Conservation (phyloP, 805 yeast genomes). For the Ogataea wickerhamii region DNA sequence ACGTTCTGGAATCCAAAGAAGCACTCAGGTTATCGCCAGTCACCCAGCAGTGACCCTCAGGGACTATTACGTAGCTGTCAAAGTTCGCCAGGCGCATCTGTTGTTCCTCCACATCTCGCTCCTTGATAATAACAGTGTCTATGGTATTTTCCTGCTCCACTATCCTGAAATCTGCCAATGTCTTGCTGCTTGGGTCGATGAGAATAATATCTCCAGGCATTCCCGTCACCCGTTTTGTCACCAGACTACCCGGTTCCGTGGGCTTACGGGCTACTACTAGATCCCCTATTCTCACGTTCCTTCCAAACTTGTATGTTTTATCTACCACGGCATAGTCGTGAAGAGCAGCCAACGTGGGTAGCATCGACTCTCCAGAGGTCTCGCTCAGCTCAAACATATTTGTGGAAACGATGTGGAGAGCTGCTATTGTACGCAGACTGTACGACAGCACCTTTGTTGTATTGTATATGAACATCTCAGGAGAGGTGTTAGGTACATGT, state of each 20-base stretch:
- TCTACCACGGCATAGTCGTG: slow-evolving; percentile 79
- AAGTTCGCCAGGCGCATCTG: slow-evolving; percentile 16
- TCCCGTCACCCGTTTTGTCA: slow-evolving; percentile 91
- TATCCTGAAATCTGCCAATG: slow-evolving; percentile 34
- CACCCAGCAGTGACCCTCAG: slow-evolving; percentile 95
- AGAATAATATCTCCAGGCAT: slow-evolving; percentile 90
- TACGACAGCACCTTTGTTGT: slow-evolving; percentile 27
- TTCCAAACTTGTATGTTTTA: slow-evolving; percentile 61
- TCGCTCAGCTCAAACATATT: slow-evolving; percentile 36
- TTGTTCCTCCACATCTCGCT: slow-evolving; percentile 8
- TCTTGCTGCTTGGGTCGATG: slow-evolving; percentile 71
- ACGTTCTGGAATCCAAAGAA: slow-evolving; percentile 85
- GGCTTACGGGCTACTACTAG: slow-evolving; percentile 87
- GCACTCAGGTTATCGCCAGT: slow-evolving; percentile 91
- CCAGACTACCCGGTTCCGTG: slow-evolving; percentile 77
- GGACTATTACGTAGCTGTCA: slow-evolving; percentile 67
- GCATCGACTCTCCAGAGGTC: slow-evolving; percentile 92
- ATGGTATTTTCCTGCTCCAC: background rate
- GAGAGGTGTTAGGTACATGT: too few species aligned
- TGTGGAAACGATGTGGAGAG: slow-evolving; percentile 49
- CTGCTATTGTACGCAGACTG: slow-evolving; percentile 58
- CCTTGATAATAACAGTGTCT: background rate
- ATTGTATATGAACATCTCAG: slow-evolving; percentile 1
- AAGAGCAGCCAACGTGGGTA: slow-evolving; percentile 75
- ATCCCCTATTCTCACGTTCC: slow-evolving; percentile 75